These are phyloP conservation scores for Pichia cabralensis DNA, from an alignment of 805 yeast genomes.

Conservation along the genomic window DNA sequence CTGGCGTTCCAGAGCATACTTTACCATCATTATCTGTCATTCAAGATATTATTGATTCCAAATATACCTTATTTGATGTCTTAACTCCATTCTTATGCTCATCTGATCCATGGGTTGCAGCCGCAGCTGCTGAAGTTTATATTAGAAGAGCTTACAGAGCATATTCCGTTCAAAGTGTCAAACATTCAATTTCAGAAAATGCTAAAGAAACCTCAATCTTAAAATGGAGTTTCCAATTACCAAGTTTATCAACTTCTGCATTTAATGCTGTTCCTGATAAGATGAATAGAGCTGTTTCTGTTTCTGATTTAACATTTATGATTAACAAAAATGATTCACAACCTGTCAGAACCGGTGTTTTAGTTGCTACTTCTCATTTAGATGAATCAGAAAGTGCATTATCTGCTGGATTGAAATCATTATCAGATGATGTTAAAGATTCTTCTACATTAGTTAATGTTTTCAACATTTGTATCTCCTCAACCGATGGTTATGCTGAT, in stretches of 20 bases:
- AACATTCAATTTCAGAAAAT: slow-evolving; percentile 40
- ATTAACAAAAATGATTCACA: slow-evolving; percentile 58
- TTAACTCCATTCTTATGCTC: slow-evolving; percentile 83
- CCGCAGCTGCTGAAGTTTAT: slow-evolving; percentile 96
- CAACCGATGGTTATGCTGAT: slow-evolving; percentile 60
- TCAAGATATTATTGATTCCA: slow-evolving; percentile 90
- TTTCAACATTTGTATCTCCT: slow-evolving; percentile 67
- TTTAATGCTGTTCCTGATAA: slow-evolving; percentile 57
- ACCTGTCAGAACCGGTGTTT: slow-evolving; percentile 74
- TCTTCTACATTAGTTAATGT: slow-evolving; percentile 56
- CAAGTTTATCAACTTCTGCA: slow-evolving; percentile 60
- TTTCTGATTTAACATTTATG: slow-evolving; percentile 82
- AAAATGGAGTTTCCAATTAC: slow-evolving; percentile 84
- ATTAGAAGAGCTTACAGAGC: slow-evolving; percentile 96
- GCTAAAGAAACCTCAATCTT: slow-evolving; percentile 54
- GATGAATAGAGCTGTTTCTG: slow-evolving; percentile 83
- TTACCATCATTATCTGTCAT: slow-evolving; percentile 74
- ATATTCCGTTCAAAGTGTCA: slow-evolving; percentile 72
- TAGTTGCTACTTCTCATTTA: slow-evolving; percentile 69
- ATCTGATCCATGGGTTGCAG: slow-evolving; percentile 76
- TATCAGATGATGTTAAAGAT: slow-evolving; percentile 37
- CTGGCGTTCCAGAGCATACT: slow-evolving; percentile 58
- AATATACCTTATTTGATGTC: slow-evolving; percentile 93
- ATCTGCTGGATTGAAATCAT: slow-evolving; percentile 59
- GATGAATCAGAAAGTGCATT: slow-evolving; percentile 87